Evolutionary conservation across 352 stramenopile species (phyloP).

Genomic region (Phytophthora lateralis): DNA sequence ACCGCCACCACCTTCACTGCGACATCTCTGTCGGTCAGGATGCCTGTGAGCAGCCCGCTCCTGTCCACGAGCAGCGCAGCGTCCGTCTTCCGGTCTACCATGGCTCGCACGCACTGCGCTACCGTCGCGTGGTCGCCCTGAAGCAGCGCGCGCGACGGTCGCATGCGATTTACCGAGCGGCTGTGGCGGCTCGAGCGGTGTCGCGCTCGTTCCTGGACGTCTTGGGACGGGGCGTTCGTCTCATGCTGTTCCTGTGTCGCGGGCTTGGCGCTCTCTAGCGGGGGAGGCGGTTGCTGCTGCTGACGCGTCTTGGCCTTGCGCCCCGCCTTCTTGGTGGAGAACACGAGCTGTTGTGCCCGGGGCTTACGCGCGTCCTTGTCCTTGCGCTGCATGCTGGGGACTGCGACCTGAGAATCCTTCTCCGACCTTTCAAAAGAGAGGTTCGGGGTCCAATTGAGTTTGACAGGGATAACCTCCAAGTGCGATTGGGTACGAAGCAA

Average conservation of each 20-base stretch:
- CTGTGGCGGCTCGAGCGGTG: slow-evolving; percentile 34
- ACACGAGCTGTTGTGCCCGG: slow-evolving; percentile 54
- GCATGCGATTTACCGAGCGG: slow-evolving; percentile 58
- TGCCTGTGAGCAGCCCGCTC: slow-evolving; percentile 92
- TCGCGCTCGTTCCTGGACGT: slow-evolving; percentile 12
- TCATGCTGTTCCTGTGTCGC: no score
- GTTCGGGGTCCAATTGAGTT: slow-evolving; percentile 11
- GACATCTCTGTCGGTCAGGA: slow-evolving; percentile 97
- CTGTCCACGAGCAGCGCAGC: slow-evolving; percentile 92
- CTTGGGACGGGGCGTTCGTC: slow-evolving; percentile 7
- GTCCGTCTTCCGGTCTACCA: slow-evolving; percentile 91
- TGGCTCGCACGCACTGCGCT: slow-evolving; percentile 77
- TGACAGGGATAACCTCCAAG: background rate
- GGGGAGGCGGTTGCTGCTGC: slow-evolving; percentile 20
- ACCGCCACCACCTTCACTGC: slow-evolving; percentile 93
- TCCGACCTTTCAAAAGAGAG: slow-evolving; percentile 4
- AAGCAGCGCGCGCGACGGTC: slow-evolving; percentile 68
- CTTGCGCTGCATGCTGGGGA: slow-evolving; percentile 6
- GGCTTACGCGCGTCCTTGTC: slow-evolving; percentile 34
- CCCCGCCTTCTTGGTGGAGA: slow-evolving; percentile 68
- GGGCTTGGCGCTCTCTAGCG: slow-evolving; percentile 12
- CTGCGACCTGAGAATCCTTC: slow-evolving; percentile 5
- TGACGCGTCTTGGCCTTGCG: slow-evolving; percentile 36
- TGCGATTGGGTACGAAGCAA: background rate
- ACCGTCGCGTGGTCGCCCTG: slow-evolving; percentile 77